phyloP scores from a whole-genome alignment of 345 rosid species.

The Brassica nigra region DNA sequence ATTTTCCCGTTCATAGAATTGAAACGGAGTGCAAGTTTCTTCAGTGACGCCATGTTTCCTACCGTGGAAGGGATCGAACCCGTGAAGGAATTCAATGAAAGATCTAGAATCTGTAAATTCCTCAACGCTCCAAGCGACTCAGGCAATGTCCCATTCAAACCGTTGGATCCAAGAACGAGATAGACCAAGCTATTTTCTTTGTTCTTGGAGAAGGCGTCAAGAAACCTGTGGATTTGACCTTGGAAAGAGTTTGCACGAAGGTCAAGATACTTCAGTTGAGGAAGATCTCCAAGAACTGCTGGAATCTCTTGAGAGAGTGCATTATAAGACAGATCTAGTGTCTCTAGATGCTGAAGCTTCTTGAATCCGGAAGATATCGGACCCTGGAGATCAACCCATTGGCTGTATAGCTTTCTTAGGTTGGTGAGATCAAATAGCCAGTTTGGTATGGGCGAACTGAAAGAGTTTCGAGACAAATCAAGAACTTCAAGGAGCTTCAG shows the following conservation, averaged over 20 bases:
- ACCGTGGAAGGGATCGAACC: constrained; percentile 54
- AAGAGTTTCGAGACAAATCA: constrained; percentile 53
- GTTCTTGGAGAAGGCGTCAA: constrained; percentile 39
- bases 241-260: constrained; percentile 13
- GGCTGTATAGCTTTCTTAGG: constrained; percentile 45
- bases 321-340: constrained; percentile 47
- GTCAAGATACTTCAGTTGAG: constrained; percentile 45
- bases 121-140: constrained; percentile 48
- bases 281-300: constrained; percentile 41
- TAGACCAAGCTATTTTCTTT: constrained; percentile 38
- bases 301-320: constrained; percentile 47
- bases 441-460: constrained; percentile 44
- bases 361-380: constrained; percentile 47
- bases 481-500: constrained; percentile 55
- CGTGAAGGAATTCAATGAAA: constrained; percentile 46
- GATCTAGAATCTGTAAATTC: constrained; percentile 43
- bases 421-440: constrained; percentile 58
- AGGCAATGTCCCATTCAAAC: constrained; percentile 48
- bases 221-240: constrained; percentile 46
- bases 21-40: constrained; percentile 46
- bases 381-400: constrained; percentile 44
- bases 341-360: constrained; percentile 36
- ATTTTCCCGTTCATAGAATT: constrained; percentile 54
- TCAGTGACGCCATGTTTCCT: constrained; percentile 46
- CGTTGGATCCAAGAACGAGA: constrained; percentile 45